These are phyloP conservation scores for Talaromyces stipitatus DNA, from an alignment of 495 filamentous ascomycete genomes.

Conservation along the genomic window DNA sequence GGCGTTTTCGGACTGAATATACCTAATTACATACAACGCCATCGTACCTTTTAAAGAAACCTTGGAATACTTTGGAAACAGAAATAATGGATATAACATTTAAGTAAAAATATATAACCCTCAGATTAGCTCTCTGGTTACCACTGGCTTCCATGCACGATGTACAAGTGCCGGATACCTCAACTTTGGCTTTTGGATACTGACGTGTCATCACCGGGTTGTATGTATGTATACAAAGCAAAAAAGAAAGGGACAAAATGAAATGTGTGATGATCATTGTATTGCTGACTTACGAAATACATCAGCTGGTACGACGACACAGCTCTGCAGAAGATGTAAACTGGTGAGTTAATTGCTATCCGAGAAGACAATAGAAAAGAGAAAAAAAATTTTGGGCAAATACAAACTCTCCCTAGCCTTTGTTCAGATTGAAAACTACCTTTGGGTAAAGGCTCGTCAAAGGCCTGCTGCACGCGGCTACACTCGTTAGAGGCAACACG, in stretches of 20 bases:
- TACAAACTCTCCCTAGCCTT: slow-evolving; percentile 8
- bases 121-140: slow-evolving; percentile 55
- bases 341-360: background rate
- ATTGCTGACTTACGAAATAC: background rate
- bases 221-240: background rate
- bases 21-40: background rate
- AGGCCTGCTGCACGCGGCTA: slow-evolving; percentile 28
- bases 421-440: slow-evolving; percentile 35
- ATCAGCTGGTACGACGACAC: too few species aligned
- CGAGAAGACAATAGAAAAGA: background rate
- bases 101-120: slow-evolving; percentile 16
- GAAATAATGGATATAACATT: background rate
- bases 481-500: slow-evolving; percentile 18
- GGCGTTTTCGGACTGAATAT: background rate
- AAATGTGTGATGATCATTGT: background rate
- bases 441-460: slow-evolving; percentile 27
- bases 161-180: slow-evolving; percentile 32
- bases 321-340: too few species aligned
- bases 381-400: background rate
- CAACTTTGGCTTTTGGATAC: slow-evolving; percentile 52
- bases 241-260: background rate
- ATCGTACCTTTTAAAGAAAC: background rate
- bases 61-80: background rate
- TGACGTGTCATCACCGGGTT: slow-evolving; percentile 40
- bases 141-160: slow-evolving; percentile 39